These are phyloP conservation scores for Orbilia blumenaviensis DNA, from an alignment of 2,329 filamentous ascomycete species.

Conservation along the genomic window DNA sequence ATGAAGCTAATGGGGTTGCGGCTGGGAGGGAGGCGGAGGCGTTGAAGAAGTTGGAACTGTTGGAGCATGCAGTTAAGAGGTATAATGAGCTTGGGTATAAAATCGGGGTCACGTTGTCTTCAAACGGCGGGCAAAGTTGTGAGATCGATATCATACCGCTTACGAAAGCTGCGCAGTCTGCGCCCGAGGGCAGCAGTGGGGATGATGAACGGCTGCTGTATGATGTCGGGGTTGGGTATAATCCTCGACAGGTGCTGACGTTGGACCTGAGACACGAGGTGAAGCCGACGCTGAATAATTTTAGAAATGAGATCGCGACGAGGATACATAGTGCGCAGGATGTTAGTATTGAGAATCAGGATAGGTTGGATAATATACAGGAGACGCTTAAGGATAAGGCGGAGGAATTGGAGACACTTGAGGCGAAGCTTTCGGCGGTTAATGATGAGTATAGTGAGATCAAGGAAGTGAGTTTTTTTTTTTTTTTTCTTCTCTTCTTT, in stretches of 20 bases:
- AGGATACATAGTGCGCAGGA: constrained; percentile 82
- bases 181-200: constrained; percentile 60
- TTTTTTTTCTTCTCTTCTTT: constrained; percentile 48
- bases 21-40: constrained; percentile 87
- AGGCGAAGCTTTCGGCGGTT: constrained; percentile 85
- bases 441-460: constrained; percentile 95
- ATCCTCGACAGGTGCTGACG: constrained; percentile 86
- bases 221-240: constrained; percentile 84
- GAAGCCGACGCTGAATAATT: constrained; percentile 77
- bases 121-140: constrained; percentile 85
- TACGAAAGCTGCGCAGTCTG: constrained; percentile 63
- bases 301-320: constrained; percentile 93
- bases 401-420: constrained; percentile 88
- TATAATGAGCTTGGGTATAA: constrained; percentile 97
- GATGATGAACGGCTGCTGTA: constrained; percentile 80
- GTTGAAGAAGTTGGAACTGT: constrained; percentile 82
- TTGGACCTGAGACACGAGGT: constrained; percentile 84
- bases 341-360: constrained; percentile 91
- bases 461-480: constrained; percentile 70
- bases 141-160: constrained; percentile 77
- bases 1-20: constrained; percentile 76
- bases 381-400: constrained; percentile 97
- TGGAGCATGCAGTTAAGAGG: constrained; percentile 86
- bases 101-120: constrained; percentile 86
- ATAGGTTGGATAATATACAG: constrained; percentile 90